Conservation (phyloP, 371 early-diverging fungal species). For the Apophysomyces trapeziformis region DNA sequence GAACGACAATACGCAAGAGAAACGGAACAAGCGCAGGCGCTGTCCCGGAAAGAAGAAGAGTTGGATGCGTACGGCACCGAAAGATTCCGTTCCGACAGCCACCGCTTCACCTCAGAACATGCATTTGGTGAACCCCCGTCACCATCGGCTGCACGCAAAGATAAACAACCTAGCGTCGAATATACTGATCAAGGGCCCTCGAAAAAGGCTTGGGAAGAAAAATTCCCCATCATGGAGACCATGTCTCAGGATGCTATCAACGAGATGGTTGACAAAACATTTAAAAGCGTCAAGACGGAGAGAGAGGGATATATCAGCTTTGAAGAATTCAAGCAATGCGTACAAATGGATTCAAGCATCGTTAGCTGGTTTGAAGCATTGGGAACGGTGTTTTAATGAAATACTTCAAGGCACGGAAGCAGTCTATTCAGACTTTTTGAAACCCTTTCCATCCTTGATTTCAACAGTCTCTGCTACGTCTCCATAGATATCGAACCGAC, state of each 20-base stretch:
- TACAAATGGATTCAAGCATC: slow-evolving; percentile 69
- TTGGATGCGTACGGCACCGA: neutral
- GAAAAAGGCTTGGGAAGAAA: slow-evolving; percentile 58
- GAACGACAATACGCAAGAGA: slow-evolving; percentile 32
- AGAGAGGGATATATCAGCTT: slow-evolving; percentile 70
- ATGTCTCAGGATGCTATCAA: slow-evolving; percentile 92
- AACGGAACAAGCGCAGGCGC: slow-evolving; percentile 28
- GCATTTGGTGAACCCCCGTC: neutral
- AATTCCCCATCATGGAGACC: slow-evolving; percentile 87
- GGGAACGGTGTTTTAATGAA: slow-evolving; percentile 68
- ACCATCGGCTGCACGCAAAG: slow-evolving; percentile 12
- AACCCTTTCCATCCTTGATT: slow-evolving; percentile 32
- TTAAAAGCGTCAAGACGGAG: slow-evolving; percentile 66
- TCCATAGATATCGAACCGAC: slow-evolving; percentile 88
- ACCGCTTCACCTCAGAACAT: slow-evolving; percentile 14
- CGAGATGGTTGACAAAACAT: slow-evolving; percentile 92
- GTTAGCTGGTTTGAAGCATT: slow-evolving; percentile 76
- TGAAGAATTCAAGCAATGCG: slow-evolving; percentile 79
- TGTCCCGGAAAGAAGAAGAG: slow-evolving; percentile 14
- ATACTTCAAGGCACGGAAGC: neutral
- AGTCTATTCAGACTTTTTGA: slow-evolving; percentile 25
- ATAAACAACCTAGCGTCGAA: slow-evolving; percentile 22
- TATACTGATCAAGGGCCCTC: slow-evolving; percentile 16
- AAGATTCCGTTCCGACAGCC: slow-evolving; percentile 24
- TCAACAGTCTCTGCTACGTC: slow-evolving; percentile 49